Evolutionary conservation across 257 asterid species (phyloP).

Genomic region (Perilla frutescens): DNA sequence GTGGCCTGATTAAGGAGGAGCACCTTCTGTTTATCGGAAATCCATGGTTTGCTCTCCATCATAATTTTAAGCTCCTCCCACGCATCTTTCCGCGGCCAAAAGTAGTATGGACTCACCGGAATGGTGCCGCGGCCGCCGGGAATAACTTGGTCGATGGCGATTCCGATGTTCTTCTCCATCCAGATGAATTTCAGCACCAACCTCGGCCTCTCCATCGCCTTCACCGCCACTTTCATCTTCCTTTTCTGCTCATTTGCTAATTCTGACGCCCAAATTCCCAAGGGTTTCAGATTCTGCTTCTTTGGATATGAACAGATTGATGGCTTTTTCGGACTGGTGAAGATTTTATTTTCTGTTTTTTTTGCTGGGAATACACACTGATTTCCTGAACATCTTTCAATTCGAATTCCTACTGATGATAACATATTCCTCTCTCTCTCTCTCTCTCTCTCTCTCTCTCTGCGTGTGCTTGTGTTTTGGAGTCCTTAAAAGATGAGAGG

Average conservation of each 20-base stretch:
- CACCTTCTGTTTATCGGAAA: slow-evolving; percentile 48
- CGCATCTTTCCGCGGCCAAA: slow-evolving; percentile 64
- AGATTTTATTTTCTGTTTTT: slow-evolving; percentile 1
- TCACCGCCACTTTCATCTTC: slow-evolving; percentile 49
- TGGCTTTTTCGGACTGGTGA: slow-evolving; percentile 12
- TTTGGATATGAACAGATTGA: neutral
- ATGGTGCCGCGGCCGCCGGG: slow-evolving; percentile 51
- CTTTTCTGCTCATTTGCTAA: slow-evolving; percentile 16
- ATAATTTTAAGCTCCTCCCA: slow-evolving; percentile 55
- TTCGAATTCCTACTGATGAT: slow-evolving; percentile 19
- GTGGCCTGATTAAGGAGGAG: slow-evolving; percentile 59
- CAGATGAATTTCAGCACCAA: slow-evolving; percentile 56
- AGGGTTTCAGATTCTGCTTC: neutral
- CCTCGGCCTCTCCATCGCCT: slow-evolving; percentile 52
- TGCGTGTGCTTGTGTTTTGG: neutral
- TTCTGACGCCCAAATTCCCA: slow-evolving; percentile 27
- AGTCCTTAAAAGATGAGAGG: neutral
- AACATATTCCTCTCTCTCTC: slow-evolving; percentile 18
- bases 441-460: neutral
- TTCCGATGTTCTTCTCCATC: slow-evolving; percentile 63
- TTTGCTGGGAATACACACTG: neutral
- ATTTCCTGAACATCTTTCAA: neutral
- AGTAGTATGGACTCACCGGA: slow-evolving; percentile 56
- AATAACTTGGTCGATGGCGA: slow-evolving; percentile 53
- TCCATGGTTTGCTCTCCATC: slow-evolving; percentile 56